phyloP scores from a whole-genome alignment of 2,329 filamentous ascomycete genomes.

The Aureobasidium sp. region DNA sequence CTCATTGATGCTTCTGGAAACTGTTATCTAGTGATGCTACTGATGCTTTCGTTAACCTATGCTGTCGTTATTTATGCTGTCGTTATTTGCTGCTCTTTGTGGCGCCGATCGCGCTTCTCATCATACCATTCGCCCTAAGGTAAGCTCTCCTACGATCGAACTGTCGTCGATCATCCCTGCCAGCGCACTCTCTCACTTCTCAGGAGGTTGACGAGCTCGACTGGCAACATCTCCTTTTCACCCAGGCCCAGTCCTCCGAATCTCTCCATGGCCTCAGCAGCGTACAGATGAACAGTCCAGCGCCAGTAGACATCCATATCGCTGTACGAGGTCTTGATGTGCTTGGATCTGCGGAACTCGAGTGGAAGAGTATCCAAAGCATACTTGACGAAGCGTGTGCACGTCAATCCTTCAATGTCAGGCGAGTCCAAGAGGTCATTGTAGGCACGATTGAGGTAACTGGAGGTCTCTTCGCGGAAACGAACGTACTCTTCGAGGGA shows the following conservation, averaged over 20 bases:
- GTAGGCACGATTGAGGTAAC: slow-evolving; percentile 29
- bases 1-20: background rate
- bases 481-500: slow-evolving; percentile 34
- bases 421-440: slow-evolving; percentile 29
- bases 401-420: slow-evolving; percentile 17
- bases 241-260: slow-evolving; percentile 21
- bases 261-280: slow-evolving; percentile 18
- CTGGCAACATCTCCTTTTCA: slow-evolving; percentile 20
- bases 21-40: slow-evolving; percentile 3
- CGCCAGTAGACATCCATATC: slow-evolving; percentile 34
- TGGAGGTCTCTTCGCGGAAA: slow-evolving; percentile 33
- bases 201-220: slow-evolving; percentile 21
- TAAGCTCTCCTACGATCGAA: background rate
- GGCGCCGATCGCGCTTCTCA: background rate
- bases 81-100: background rate
- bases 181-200: slow-evolving; percentile 21
- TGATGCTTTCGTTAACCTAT: background rate
- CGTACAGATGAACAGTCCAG: slow-evolving; percentile 32
- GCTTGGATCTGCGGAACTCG: slow-evolving; percentile 14
- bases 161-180: slow-evolving; percentile 15
- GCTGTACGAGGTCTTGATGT: slow-evolving; percentile 15
- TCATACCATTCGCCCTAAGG: background rate
- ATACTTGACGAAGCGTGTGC: slow-evolving; percentile 20
- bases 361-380: slow-evolving; percentile 15
- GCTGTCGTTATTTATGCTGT: background rate